Base-by-base conservation (phyloP, 163 green algal species). In the Chlorella variabilis region DNA sequence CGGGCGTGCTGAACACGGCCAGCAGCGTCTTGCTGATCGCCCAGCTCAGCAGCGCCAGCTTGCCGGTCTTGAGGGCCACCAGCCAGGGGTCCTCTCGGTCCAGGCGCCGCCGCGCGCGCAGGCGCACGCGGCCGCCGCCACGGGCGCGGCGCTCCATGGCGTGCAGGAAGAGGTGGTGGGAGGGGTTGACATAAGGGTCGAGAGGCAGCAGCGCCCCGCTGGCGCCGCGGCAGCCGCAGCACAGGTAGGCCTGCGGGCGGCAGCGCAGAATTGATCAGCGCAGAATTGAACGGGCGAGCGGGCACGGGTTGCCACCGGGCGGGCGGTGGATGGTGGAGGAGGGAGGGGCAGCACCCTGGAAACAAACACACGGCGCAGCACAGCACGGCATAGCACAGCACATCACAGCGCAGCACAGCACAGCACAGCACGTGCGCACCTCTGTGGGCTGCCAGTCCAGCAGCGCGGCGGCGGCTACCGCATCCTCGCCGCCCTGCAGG, bases 1-100 rank as follows among this genome's bases (percentile, higher is more conserved):
- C 11, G 11, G 15, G 45, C 45, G 45, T 54, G 45, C 45, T 11
- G 45, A 11, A 54, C 45, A 54, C 45, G 15, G 15, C 45, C 15
- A 54, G 45, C 45, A 54, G 73, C 27, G 73, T 42, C 51, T 63
- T 49, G 23, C 56, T 39, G 25, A 41, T 29, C 18, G 41, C 59
- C 73, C 73, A 80, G 54, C 27, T 39, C 56, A 80, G 73, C 54
- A 80, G 56, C 73, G 65, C 51, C n/a, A 69, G 27, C 38, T 70
- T 69, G 73, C 73, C 73, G 0, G 73, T 63, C 27, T 41, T 41
- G 5, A 80, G 73, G 23, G 59, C 48, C 1, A 5, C 5, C 27
- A 69, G 41, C 38, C 56, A 18, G 21, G 62, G 38, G 59, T 80
- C 73, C 36, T 70, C 73, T 25, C 65, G 34, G 4, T 59, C 73